phyloP scores from a whole-genome alignment of 768 basidiomycete species.

The Suillus lakei region DNA sequence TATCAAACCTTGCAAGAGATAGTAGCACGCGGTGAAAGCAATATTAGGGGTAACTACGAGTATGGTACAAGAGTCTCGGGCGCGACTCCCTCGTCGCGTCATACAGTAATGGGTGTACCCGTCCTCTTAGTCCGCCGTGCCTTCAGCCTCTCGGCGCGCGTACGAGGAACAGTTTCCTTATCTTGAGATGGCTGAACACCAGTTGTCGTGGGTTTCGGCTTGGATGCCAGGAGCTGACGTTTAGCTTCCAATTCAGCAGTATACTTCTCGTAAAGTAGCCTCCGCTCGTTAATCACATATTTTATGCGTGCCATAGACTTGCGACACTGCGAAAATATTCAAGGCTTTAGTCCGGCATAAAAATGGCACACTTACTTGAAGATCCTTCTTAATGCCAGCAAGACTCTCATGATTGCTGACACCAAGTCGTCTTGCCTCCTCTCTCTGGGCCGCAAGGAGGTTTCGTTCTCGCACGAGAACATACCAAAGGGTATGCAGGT shows the following conservation, averaged over 20 bases:
- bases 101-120: not conserved
- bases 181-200: conserved; percentile 8
- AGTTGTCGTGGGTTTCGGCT: not conserved
- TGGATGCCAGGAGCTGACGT: conserved; percentile 9
- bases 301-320: conserved; percentile 99
- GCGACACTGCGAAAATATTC: conserved; percentile 61
- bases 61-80: not conserved
- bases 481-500: conserved; percentile 96
- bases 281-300: conserved; percentile 87
- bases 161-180: conserved; percentile 7
- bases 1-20: not conserved
- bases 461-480: conserved; percentile 88
- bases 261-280: conserved; percentile 71
- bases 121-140: conserved; percentile 3
- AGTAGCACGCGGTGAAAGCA: too few relatives aligned
- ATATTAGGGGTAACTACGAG: not conserved
- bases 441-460: conserved; percentile 84
- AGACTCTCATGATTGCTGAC: conserved; percentile 36
- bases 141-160: conserved; percentile 10
- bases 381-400: conserved; percentile 39
- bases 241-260: conserved; percentile 16
- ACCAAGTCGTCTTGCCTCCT: conserved; percentile 72
- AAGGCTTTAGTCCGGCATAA: conserved; percentile 11
- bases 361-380: conserved; percentile 43
- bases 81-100: not conserved